phyloP scores from a whole-genome alignment of 2,329 filamentous ascomycete species.

The Ophiostoma triangulosporum region DNA sequence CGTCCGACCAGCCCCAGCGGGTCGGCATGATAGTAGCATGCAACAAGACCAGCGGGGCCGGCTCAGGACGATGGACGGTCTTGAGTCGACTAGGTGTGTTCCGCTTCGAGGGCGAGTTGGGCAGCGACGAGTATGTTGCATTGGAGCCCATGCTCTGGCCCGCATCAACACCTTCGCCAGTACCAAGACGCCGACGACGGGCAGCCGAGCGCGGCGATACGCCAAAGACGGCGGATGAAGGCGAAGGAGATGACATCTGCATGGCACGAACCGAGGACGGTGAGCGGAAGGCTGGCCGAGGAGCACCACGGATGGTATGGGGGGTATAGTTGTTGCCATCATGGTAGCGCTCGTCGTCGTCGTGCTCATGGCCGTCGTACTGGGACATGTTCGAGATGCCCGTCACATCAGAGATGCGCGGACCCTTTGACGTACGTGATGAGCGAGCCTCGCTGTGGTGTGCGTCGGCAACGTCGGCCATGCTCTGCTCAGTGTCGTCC shows the following conservation, averaged over 20 bases:
- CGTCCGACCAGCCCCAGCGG: constrained; percentile 47
- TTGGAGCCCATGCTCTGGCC: constrained; percentile 5
- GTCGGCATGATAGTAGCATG: constrained; percentile 66
- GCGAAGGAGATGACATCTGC: constrained; percentile 56
- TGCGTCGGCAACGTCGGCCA: constrained; percentile 5
- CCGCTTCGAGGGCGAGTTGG: constrained; percentile 36
- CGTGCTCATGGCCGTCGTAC: constrained; percentile 33
- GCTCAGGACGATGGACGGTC: constrained; percentile 27
- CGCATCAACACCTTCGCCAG: background rate
- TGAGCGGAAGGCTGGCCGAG: constrained; percentile 53
- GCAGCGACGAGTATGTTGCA: constrained; percentile 1
- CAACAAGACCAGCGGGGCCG: constrained; percentile 59
- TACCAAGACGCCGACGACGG: constrained; percentile 17
- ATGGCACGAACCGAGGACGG: constrained; percentile 56
- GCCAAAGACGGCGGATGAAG: constrained; percentile 33
- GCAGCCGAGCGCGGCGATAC: constrained; percentile 42
- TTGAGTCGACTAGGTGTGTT: constrained; percentile 45
- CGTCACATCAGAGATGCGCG: constrained; percentile 35
- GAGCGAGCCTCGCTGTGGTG: constrained; percentile 5
- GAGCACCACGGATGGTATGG: constrained; percentile 39
- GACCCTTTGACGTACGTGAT: background rate
- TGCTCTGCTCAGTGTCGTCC: constrained; percentile 15
- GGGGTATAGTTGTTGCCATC: constrained; percentile 33
- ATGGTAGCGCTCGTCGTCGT: constrained; percentile 23
- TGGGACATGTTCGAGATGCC: constrained; percentile 38